Evolutionary conservation across 2,329 filamentous ascomycete genomes (phyloP), one percentile per base, ranked within the genome.

Genomic region (Monosporascus cannonballus): DNA sequence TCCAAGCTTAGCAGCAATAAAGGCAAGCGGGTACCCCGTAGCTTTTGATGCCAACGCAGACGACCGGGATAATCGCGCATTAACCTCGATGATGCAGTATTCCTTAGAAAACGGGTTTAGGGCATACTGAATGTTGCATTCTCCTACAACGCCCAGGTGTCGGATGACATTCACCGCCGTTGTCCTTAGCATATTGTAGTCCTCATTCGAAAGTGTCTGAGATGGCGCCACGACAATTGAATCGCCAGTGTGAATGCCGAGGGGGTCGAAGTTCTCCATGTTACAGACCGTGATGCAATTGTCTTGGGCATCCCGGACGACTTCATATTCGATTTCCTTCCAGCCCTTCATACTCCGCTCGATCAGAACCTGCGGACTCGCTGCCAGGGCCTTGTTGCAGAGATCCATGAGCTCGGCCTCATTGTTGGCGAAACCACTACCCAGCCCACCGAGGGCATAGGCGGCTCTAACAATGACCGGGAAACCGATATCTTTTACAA

Each of bases 261-360:
- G 85, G 51, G 94, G 94, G 70, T 99, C 94, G 66, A 99, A 99
- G 76, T 99, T 99, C 76, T 99, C 94, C 94, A 99, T 97, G 77
- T 99, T 99, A 73, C 94, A 99, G 56, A 99, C 94, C 6, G 94
- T 99, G 69, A 99, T 97, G 70, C 94, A 99, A 80, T 97, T 97
- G 76, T 99, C 92, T 63, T 90, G 85, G 53, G 86, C 88, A 76
- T 97, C 94, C 65, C 94, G 87, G 41, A 99, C 94, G 56, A 97
- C 94, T 72, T 99, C 94, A 68, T 97, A 99, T 72, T 99, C 94
- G 58, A 97, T 95, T 73, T 99, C 94, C 73, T 99, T 99, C 94
- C 94, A 99, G 54, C 94, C 94, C 77, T 97, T 97, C 93, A 99
- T 97, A 76, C 90, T 96, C 70, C 89, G 86, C 76, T 99, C 94